Percentiles rank a stretch among this genome's conserved stretches.
Conservation (phyloP, 2,329 filamentous ascomycete genomes). For the Ilyonectria robusta region DNA sequence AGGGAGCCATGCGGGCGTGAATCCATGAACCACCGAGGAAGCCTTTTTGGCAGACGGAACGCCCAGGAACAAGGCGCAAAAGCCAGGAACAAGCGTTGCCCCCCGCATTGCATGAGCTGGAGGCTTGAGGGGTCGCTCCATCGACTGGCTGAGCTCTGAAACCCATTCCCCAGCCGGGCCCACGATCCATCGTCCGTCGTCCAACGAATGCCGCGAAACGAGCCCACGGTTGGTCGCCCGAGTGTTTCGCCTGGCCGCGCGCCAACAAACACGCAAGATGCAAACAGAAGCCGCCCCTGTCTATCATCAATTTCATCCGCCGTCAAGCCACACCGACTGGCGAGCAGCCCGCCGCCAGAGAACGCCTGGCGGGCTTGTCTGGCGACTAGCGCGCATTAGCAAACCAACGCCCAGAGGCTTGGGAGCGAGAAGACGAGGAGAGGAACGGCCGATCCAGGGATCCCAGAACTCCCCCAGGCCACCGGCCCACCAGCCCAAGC, state of each 20-base stretch:
- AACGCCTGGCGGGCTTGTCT: neutral
- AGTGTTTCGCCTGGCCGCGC: conserved; percentile 46
- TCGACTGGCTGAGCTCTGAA: conserved; percentile 19
- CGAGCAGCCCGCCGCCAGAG: neutral
- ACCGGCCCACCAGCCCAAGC: conserved; percentile 4
- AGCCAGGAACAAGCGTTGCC: conserved; percentile 18
- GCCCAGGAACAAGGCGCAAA: neutral
- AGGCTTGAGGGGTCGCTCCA: neutral
- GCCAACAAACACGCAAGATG: conserved; percentile 34
- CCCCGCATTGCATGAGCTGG: conserved; percentile 8
- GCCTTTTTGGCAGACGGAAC: neutral
- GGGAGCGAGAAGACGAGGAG: neutral
- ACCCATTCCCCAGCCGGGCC: conserved; percentile 16
- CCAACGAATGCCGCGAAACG: conserved; percentile 34
- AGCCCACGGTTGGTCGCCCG: conserved; percentile 6
- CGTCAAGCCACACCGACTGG: neutral
- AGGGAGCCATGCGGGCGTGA: conserved; percentile 4
- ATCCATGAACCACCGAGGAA: conserved; percentile 17
- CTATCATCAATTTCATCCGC: neutral
- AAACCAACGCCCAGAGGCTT: neutral
- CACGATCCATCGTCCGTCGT: conserved; percentile 24
- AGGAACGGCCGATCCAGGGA: conserved; percentile 8
- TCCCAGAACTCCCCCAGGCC: conserved; percentile 5
- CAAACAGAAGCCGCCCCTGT: neutral
- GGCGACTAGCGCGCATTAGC: neutral